Evolutionary conservation across 2,329 filamentous ascomycete genomes (phyloP).

Genomic region (Incumbomyces lentus): DNA sequence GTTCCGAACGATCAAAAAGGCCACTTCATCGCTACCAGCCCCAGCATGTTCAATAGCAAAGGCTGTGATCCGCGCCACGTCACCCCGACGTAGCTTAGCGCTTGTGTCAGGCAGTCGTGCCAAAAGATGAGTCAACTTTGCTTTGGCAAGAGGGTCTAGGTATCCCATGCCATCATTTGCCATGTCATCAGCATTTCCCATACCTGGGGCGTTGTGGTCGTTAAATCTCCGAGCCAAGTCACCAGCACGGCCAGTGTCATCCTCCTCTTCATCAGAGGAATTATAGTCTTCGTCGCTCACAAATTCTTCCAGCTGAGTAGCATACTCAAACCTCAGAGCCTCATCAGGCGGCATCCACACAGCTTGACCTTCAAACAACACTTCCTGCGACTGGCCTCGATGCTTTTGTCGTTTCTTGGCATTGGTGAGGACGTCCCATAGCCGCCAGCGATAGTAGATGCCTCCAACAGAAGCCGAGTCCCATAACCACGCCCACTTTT

Average conservation of each 20-base stretch:
- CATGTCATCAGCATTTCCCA: conserved; percentile 12
- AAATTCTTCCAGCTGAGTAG: conserved; percentile 65
- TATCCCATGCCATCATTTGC: conserved; percentile 48
- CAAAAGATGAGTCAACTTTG: conserved; percentile 75
- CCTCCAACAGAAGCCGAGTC: conserved; percentile 68
- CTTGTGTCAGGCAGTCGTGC: conserved; percentile 68
- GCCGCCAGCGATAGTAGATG: conserved; percentile 83
- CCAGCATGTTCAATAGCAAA: conserved; percentile 86
- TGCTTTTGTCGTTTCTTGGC: conserved; percentile 26
- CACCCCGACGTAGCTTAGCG: conserved; percentile 65
- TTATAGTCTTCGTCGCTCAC: conserved; percentile 77
- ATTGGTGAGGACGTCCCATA: conserved; percentile 78
- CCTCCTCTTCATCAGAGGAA: conserved; percentile 73
- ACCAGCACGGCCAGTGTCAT: conserved; percentile 34
- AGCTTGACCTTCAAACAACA: conserved; percentile 63
- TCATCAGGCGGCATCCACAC: conserved; percentile 69
- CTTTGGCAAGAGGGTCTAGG: conserved; percentile 71
- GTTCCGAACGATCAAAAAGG: conserved; percentile 78
- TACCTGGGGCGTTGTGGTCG: conserved; percentile 24
- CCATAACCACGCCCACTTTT: conserved; percentile 92
- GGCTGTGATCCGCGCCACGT: conserved; percentile 73
- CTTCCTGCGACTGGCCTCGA: conserved; percentile 30
- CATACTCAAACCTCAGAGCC: conserved; percentile 69
- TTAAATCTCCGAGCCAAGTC: conserved; percentile 32
- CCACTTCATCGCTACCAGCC: conserved; percentile 77